Conservation (phyloP, 306 rosid species). For the Morella rubra region DNA sequence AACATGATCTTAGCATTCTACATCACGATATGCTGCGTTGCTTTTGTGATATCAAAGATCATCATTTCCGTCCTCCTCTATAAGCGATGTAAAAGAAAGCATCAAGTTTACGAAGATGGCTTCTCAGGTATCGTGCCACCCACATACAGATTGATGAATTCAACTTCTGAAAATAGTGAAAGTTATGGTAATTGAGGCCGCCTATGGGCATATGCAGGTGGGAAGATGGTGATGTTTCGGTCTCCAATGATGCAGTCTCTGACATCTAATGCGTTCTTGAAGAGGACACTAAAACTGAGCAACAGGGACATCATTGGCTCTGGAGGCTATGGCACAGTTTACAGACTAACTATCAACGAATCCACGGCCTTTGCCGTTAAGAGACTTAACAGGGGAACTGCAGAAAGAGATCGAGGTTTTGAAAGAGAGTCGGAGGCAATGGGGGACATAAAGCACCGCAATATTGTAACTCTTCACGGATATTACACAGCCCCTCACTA, state of each 20-base stretch:
- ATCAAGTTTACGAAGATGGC: slow-evolving; percentile 53
- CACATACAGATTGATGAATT: background rate
- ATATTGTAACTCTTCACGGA: too few relatives aligned
- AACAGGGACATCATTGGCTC: slow-evolving; percentile 80
- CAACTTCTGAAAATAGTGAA: slow-evolving; percentile 7
- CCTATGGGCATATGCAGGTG: slow-evolving; percentile 50
- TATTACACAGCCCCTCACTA: too few relatives aligned
- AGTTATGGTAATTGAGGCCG: slow-evolving; percentile 13
- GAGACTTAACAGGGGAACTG: too few relatives aligned
- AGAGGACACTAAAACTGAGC: slow-evolving; percentile 72
- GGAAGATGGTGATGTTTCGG: slow-evolving; percentile 81
- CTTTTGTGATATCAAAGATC: too few relatives aligned
- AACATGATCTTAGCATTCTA: too few relatives aligned
- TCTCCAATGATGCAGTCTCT: slow-evolving; percentile 56
- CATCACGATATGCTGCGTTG: too few relatives aligned
- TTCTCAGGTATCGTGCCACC: slow-evolving; percentile 46
- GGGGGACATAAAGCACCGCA: too few relatives aligned
- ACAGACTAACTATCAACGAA: too few relatives aligned
- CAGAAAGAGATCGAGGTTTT: too few relatives aligned
- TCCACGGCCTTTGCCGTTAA: too few relatives aligned
- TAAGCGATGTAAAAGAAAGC: slow-evolving; percentile 78
- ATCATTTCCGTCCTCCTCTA: slow-evolving; percentile 73
- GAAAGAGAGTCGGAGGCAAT: too few relatives aligned
- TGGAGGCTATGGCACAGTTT: slow-evolving; percentile 85
- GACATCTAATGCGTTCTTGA: slow-evolving; percentile 52